These are phyloP conservation scores for Manihot esculenta DNA, from an alignment of 441 rosid genomes.

Conservation along the genomic window DNA sequence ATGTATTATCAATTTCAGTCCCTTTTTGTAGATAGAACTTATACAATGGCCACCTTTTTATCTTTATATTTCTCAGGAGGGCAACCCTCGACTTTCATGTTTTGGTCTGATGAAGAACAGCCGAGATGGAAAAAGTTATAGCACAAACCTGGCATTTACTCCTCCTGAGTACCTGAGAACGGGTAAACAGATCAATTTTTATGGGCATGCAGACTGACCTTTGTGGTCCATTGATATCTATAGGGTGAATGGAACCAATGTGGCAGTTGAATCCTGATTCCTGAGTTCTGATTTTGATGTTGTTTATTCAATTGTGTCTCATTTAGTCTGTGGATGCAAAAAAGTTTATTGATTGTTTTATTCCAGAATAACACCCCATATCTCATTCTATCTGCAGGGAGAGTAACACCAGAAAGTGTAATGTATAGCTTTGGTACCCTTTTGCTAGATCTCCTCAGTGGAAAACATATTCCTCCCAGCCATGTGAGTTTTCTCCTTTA, in stretches of 20 bases:
- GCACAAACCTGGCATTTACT: conserved; percentile 90
- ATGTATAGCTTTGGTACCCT: conserved; percentile 90
- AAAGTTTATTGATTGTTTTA: not conserved
- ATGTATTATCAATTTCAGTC: not conserved
- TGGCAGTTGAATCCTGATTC: not conserved
- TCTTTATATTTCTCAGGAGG: conserved; percentile 47
- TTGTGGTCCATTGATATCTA: not conserved
- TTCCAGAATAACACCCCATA: not conserved
- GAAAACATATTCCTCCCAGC: conserved; percentile 95
- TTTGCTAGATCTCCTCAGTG: conserved; percentile 87
- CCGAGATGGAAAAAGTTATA: conserved; percentile 94
- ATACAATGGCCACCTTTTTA: not conserved
- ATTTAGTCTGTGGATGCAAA: not conserved
- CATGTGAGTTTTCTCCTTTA: conserved; percentile 51
- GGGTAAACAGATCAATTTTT: conserved; percentile 33
- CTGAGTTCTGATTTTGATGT: not conserved
- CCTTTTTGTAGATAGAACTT: not conserved
- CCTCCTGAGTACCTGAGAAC: conserved; percentile 94
- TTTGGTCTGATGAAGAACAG: conserved; percentile 97
- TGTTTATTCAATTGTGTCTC: not conserved
- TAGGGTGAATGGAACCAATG: not conserved
- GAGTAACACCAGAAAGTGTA: conserved; percentile 84
- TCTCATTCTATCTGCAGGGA: conserved; percentile 51
- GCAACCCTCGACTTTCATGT: conserved; percentile 93
- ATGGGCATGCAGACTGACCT: not conserved